Base-by-base conservation (phyloP, 2,329 filamentous ascomycete genomes). In the Aureobasidium pullulans region DNA sequence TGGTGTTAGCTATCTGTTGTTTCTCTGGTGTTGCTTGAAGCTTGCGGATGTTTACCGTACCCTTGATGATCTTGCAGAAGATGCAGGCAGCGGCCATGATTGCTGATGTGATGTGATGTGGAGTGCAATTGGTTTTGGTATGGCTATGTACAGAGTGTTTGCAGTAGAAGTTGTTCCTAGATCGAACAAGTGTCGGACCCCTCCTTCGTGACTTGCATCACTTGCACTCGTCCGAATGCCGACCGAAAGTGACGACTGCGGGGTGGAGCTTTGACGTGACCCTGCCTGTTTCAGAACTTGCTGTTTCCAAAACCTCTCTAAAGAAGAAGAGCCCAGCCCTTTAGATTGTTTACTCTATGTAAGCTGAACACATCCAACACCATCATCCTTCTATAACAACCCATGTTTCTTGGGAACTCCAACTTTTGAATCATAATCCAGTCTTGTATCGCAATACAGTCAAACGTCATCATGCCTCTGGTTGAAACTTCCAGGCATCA, bases 51-150 rank as follows among this genome's bases (percentile, higher is more conserved):
- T 44, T 15, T 28, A 36, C 31, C 67, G 57, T 74, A 84, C 93
- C 93, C 83, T 96, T 95, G 79, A 99, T 88, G 72, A 99, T 97
- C 75, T 90, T 96, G 82, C 94, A 99, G 79, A 99, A 99, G 71
- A 97, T 90, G 73, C 94, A 99, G 64, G 86, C 79, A 32, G 57
- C 57, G 9, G 52, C 19, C 52, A 56, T 56, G 50, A 11, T 43
- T 43, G 37, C 1, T 39, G 29, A 23, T 19, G 19, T 40, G 15
- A 1, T 29, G 52, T 28, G 31, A 13, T 49, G 15, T 19, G n/a
- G 3, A 23, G n/a, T 7, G 19, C 34, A 28, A 47, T 23, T 3
- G 23, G 8, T 32, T 47, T 47, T 53, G 46, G n/a, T 36, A 23
- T 36, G 46, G 16, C 34, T 1, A 23, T 23, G 5, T 36, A 7